Percentiles rank a stretch among this genome's conserved stretches.
Evolutionary conservation across 208 protist species (phyloP).

Genomic region (Acanthamoeba royreba): DNA sequence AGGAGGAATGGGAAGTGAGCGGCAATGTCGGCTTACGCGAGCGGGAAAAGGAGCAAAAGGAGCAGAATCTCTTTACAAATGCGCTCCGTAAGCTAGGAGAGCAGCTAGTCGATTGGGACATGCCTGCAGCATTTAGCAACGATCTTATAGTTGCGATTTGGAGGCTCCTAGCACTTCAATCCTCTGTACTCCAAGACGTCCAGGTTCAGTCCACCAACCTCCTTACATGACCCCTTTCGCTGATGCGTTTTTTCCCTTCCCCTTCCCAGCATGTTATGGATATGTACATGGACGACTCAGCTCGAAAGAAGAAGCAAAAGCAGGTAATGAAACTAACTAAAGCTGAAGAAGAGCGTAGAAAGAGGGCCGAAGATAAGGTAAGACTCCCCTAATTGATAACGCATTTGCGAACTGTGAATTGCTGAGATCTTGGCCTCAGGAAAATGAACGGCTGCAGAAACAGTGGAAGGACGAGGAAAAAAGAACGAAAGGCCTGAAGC

Average conservation of each 20-base stretch:
- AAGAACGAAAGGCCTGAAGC: not conserved
- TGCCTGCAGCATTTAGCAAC: not conserved
- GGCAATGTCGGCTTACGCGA: not conserved
- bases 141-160: not conserved
- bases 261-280: not conserved
- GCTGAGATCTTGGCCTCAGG: not conserved
- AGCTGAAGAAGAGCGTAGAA: not conserved
- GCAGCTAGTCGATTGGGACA: not conserved
- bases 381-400: not conserved
- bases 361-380: not conserved
- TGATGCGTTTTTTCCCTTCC: not conserved
- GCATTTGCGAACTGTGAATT: too few species aligned
- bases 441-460: not conserved
- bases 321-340: not conserved
- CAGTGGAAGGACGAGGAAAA: not conserved
- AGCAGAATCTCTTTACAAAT: not conserved
- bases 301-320: not conserved
- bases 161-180: not conserved
- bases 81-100: not conserved
- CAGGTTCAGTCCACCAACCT: not conserved
- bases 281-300: not conserved
- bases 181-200: not conserved
- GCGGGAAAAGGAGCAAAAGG: not conserved
- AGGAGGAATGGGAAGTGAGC: not conserved
- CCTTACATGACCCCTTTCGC: not conserved